A percentile compares a stretch with the other conserved stretches of the same genome.
These are phyloP conservation scores for Zygosaccharomyces sapae DNA, from an alignment of 1,139 yeast species.

Conservation along the genomic window DNA sequence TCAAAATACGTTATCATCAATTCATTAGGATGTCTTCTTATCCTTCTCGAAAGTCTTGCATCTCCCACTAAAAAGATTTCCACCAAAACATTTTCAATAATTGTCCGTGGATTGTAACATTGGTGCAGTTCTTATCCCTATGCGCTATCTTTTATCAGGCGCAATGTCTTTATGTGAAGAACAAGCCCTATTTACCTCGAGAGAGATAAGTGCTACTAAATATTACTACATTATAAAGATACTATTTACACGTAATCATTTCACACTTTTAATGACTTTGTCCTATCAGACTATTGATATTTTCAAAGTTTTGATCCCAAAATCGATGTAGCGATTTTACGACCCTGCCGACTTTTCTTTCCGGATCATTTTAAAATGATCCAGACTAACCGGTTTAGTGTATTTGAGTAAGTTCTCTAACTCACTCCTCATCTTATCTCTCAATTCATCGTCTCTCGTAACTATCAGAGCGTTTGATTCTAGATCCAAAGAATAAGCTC, in stretches of 20 bases:
- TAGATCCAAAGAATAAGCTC: conserved; percentile 83
- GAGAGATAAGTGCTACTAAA: conserved; percentile 6
- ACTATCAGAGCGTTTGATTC: conserved; percentile 81
- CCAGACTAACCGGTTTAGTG: conserved; percentile 49
- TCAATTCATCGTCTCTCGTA: conserved; percentile 62
- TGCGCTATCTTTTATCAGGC: conserved; percentile 26
- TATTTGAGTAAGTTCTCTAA: conserved; percentile 55
- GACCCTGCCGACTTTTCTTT: conserved; percentile 57
- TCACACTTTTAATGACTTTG: neutral
- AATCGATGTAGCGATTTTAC: conserved; percentile 63
- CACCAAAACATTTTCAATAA: conserved; percentile 27
- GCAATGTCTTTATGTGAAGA: conserved; percentile 24
- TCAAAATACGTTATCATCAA: conserved; percentile 21
- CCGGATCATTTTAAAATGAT: conserved; percentile 58
- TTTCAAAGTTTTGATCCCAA: conserved; percentile 59
- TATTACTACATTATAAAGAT: neutral
- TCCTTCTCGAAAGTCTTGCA: conserved; percentile 9
- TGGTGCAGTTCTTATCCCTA: conserved; percentile 18
- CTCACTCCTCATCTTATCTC: conserved; percentile 56
- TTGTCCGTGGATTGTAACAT: conserved; percentile 19
- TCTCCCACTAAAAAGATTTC: conserved; percentile 13
- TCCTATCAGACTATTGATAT: neutral
- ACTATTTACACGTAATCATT: neutral
- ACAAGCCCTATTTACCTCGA: conserved; percentile 23
- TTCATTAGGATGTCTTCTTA: conserved; percentile 8